A percentile compares a stretch with the other conserved stretches of the same genome.
Conservation (phyloP, 2,329 filamentous ascomycete genomes). For the Cladosporium sp. region DNA sequence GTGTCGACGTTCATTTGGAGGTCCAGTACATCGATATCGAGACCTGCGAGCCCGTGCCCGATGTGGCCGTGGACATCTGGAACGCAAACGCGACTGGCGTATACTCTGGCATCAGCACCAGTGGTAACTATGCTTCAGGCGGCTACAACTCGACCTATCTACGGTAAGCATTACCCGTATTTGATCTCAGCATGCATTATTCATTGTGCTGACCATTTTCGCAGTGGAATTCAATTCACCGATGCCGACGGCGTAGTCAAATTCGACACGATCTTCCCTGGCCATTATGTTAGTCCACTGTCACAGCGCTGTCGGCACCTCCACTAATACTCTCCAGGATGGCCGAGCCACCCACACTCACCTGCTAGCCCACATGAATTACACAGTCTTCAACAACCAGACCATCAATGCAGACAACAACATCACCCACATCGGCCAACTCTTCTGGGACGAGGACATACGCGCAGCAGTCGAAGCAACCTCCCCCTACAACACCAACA, state of each 20-base stretch:
- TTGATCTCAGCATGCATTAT: neutral
- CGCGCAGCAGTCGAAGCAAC: conserved; percentile 53
- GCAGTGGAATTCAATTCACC: conserved; percentile 41
- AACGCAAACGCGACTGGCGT: conserved; percentile 51
- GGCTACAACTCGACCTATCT: conserved; percentile 41
- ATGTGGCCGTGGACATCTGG: conserved; percentile 48
- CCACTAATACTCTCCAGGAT: conserved; percentile 1
- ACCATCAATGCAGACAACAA: conserved; percentile 51
- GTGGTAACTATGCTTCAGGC: conserved; percentile 36
- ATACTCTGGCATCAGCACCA: conserved; percentile 43
- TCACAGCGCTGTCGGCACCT: neutral
- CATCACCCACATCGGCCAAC: conserved; percentile 62
- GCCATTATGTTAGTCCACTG: conserved; percentile 39
- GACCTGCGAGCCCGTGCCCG: conserved; percentile 44
- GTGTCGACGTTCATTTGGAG: conserved; percentile 44
- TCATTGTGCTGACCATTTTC: neutral
- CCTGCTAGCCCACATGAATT: conserved; percentile 39
- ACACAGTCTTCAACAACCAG: conserved; percentile 48
- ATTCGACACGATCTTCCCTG: conserved; percentile 44
- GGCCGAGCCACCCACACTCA: conserved; percentile 46
- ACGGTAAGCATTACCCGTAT: conserved; percentile 26
- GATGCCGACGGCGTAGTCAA: conserved; percentile 41
- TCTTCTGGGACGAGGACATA: conserved; percentile 64
- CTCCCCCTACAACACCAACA: conserved; percentile 47
- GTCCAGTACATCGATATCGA: conserved; percentile 47